Base-by-base conservation (phyloP, 129 eudicot genomes). In the Scalesia atractyloides region DNA sequence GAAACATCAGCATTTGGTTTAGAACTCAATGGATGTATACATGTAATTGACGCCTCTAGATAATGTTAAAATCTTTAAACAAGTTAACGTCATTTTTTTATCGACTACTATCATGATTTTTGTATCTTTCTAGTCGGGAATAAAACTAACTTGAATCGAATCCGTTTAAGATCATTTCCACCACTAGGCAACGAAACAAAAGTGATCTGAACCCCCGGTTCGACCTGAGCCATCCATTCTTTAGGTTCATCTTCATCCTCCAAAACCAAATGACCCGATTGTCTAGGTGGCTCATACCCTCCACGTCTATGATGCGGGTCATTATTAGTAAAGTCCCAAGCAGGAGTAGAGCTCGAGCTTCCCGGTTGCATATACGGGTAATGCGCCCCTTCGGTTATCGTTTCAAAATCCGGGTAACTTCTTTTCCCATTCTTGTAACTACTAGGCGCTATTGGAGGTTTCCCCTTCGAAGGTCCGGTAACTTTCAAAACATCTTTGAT, bases 181-280 rank as follows among this genome's bases (percentile, higher is more conserved):
- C 96, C 97, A 62, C 84, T 72, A 70, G 97, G 86, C 56, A 95
- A 90, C 50, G 99, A 86, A 39, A 83, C 92, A 64, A 95, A 95
- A 26, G 99, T 95, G 70, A 95, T 95, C 58, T 95, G 99, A 69
- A 95, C 96, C 44, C 99, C 99, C 30, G 99, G 99, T 80, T 95
- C 99, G 12, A 95, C 99, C 81, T 95, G 97, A 24, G 99, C 99
- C 86, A 80, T 85, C 99, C 99, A 95, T 49, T 95, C 99, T 80
- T 95, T 95, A 5, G 97, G 91, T 67, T 88, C 97, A 36, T 86
- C 95, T 64, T 86, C 97, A 60, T 95, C 91, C 67, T 95, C 91
- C 74, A 90, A 50, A 36, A 86, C 86, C 70, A 91, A 79, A 68
- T 86, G 94, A 75, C 90, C 85, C 20, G 89, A 79, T 50, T 82